A percentile compares a stretch with the other conserved stretches of the same genome.
These are phyloP conservation scores for Thalassiosira mediterranea DNA, from an alignment of 352 stramenopile genomes.

Conservation along the genomic window DNA sequence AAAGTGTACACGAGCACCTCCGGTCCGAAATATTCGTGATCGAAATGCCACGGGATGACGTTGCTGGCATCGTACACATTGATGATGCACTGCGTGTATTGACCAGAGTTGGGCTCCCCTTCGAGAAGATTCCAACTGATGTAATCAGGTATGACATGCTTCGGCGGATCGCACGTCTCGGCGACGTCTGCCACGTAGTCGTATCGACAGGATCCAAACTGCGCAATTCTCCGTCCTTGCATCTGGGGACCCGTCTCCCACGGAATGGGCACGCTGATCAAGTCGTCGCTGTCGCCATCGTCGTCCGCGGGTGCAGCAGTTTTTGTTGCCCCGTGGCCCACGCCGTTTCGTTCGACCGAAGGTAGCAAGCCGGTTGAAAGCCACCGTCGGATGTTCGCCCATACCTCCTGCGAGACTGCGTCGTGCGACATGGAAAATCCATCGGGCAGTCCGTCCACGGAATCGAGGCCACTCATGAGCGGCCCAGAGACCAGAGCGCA, in stretches of 20 bases:
- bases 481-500: no score
- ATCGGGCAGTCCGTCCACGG: no score
- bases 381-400: slow-evolving; percentile 32
- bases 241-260: slow-evolving; percentile 33
- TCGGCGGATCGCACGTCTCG: slow-evolving; percentile 6
- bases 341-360: background rate
- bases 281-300: no score
- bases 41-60: slow-evolving; percentile 54
- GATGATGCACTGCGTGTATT: slow-evolving; percentile 58
- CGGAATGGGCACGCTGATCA: slow-evolving; percentile 24
- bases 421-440: slow-evolving; percentile 38
- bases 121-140: slow-evolving; percentile 16
- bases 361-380: slow-evolving; percentile 27
- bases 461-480: no score
- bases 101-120: slow-evolving; percentile 1
- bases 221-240: slow-evolving; percentile 46
- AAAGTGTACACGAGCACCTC: slow-evolving; percentile 52
- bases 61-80: slow-evolving; percentile 38
- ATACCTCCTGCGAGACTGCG: slow-evolving; percentile 16
- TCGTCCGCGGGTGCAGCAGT: no score
- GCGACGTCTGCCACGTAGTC: slow-evolving; percentile 43
- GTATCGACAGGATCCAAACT: slow-evolving; percentile 55
- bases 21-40: slow-evolving; percentile 46
- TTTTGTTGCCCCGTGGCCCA: no score
- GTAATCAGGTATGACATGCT: slow-evolving; percentile 40